Evolutionary conservation across 495 filamentous ascomycete genomes (phyloP).

Genomic region (Penicillium pancosmium): DNA sequence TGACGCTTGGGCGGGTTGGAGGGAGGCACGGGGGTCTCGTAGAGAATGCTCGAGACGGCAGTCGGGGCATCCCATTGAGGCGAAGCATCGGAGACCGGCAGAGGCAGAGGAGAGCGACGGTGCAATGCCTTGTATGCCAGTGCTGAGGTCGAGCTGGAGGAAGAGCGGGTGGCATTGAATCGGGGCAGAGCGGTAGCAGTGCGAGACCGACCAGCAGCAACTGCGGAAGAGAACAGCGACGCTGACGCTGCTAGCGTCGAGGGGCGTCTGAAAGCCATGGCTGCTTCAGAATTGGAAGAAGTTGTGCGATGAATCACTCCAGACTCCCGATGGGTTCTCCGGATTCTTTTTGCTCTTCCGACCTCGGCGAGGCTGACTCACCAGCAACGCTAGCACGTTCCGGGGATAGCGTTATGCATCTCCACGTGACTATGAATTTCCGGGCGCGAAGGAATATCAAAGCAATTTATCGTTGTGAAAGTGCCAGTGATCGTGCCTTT

Average conservation of each 20-base stretch:
- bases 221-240: slow-evolving; percentile 37
- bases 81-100: slow-evolving; percentile 73
- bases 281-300: slow-evolving; percentile 19
- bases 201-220: slow-evolving; percentile 36
- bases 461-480: neutral
- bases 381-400: slow-evolving; percentile 10
- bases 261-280: slow-evolving; percentile 55
- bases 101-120: slow-evolving; percentile 76
- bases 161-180: slow-evolving; percentile 39
- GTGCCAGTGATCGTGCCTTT: neutral
- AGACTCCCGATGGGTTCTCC: slow-evolving; percentile 22
- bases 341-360: slow-evolving; percentile 44
- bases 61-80: slow-evolving; percentile 91
- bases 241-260: slow-evolving; percentile 45
- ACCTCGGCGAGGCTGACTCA: slow-evolving; percentile 47
- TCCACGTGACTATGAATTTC: slow-evolving; percentile 1
- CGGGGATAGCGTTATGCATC: slow-evolving; percentile 6
- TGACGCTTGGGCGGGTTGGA: slow-evolving; percentile 86
- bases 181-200: slow-evolving; percentile 39
- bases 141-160: slow-evolving; percentile 77
- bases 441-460: neutral
- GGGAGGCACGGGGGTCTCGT: slow-evolving; percentile 90
- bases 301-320: slow-evolving; percentile 34
- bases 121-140: slow-evolving; percentile 98
- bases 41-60: slow-evolving; percentile 96